Evolutionary conservation across 208 protist species (phyloP).

Genomic region (Balamuthia mandrillaris): DNA sequence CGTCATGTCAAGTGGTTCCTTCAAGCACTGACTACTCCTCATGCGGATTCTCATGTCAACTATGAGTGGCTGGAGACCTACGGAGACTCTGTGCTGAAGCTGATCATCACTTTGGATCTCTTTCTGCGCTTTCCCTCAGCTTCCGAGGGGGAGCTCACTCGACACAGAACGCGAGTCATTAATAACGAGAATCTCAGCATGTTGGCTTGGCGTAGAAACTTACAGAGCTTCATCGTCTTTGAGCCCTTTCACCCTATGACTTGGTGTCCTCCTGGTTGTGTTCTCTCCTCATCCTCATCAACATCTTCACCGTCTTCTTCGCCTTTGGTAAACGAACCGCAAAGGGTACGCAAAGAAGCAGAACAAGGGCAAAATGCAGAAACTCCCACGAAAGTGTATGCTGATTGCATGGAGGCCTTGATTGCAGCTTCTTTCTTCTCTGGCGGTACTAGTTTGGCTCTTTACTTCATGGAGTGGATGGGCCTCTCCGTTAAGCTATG

Average conservation of each 20-base stretch:
- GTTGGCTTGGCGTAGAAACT: neutral
- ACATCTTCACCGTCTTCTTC: neutral
- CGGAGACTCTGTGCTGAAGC: neutral
- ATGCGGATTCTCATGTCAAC: neutral
- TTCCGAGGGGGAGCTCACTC: neutral
- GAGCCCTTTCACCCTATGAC: neutral
- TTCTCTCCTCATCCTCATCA: neutral
- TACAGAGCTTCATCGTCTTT: neutral
- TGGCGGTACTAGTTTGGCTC: neutral
- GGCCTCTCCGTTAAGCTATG: too few relatives aligned
- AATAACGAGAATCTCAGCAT: neutral
- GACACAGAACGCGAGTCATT: neutral
- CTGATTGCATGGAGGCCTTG: neutral
- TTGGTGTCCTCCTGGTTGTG: neutral
- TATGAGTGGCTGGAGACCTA: neutral
- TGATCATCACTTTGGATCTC: neutral
- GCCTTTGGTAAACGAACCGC: neutral
- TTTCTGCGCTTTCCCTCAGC: neutral
- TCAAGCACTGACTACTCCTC: neutral
- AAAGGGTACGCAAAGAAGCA: neutral
- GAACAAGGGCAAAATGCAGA: neutral
- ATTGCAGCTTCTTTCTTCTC: neutral
- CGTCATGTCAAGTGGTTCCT: neutral
- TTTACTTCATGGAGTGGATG: neutral
- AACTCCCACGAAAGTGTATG: neutral